Conservation (phyloP, 345 rosid genomes). For the Geranium rotundifolium region DNA sequence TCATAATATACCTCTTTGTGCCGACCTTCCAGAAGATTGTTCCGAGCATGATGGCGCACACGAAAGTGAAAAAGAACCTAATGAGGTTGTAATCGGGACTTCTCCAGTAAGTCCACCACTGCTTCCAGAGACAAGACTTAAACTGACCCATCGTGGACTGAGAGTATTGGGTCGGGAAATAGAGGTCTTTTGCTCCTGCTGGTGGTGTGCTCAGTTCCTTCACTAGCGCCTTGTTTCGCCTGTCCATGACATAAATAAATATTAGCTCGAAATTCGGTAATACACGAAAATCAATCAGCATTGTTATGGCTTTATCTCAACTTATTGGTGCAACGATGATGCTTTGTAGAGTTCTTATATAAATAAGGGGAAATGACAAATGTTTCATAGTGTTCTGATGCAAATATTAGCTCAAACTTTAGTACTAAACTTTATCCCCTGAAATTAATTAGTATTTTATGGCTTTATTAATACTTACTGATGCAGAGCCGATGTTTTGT, state of each 20-base stretch:
- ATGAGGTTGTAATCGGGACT: conserved; percentile 38
- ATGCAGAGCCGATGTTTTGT: conserved; percentile 23
- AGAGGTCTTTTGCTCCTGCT: conserved; percentile 29
- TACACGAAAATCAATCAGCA: neutral
- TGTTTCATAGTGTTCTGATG: neutral
- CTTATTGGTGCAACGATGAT: neutral
- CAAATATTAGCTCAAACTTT: conserved; percentile 3
- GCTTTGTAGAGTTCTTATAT: no score
- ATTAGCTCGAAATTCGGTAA: neutral
- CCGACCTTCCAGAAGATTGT: conserved; percentile 39
- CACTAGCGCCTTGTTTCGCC: conserved; percentile 31
- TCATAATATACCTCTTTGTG: conserved; percentile 14
- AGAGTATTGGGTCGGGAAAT: conserved; percentile 30
- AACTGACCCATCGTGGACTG: conserved; percentile 35
- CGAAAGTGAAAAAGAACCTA: conserved; percentile 27
- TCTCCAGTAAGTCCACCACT: conserved; percentile 53
- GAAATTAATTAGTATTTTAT: no score
- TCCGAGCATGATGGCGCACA: conserved; percentile 29
- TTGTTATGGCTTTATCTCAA: neutral
- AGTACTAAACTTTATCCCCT: no score
- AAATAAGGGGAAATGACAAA: no score
- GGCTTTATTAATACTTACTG: conserved; percentile 21
- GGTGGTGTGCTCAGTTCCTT: conserved; percentile 32
- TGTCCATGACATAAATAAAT: conserved; percentile 3
- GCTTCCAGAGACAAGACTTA: conserved; percentile 46